Base-by-base conservation (phyloP, 208 protist genomes). In the Leishmania lainsoni region DNA sequence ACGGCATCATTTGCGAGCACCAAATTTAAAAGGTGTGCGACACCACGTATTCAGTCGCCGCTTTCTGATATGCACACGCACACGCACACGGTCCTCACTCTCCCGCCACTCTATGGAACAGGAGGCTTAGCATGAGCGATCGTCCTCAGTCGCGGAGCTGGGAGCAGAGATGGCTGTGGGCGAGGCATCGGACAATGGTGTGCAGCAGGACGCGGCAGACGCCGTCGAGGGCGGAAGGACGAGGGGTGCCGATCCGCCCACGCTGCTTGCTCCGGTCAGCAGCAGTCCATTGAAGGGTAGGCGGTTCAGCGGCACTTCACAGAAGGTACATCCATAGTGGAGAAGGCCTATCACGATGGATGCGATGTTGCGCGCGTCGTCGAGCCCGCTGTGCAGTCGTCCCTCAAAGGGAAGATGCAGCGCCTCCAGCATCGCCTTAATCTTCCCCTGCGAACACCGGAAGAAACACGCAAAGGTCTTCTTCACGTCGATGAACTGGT, bases 401-500 rank as follows among this genome's bases (percentile, higher is more conserved):
- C 94, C 94, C 74, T 94, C 86, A 63, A 96, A 91, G 26, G 92
- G 94, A 45, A 89, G 75, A 61, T 95, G 85, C 70, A 97, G 83
- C 59, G 91, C 91, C 78, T 97, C 94, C 48, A 97, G 87, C 94
- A 97, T 97, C 35, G 89, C 92, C 84, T 94, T 91, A 63, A 97
- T 97, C 85, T 95, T 95, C 16, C 92, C 92, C 68, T 88, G 88
- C 39, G 90, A 84, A 66, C 92, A 96, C 63, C 91, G 84, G 75
- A 97, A 95, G 79, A 94, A 93, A 76, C 81, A 74, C 22, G 94
- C 89, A 79, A 97, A 97, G 52, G 82, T 82, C 71, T 94, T 89
- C 86, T 97, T 97, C 81, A 97, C 92, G 79, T 97, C 94, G 59
- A 97, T 88, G 81, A 86, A 97, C 83, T 94, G 91, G 59, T 96